A percentile compares a stretch with the other conserved stretches of the same genome.
Evolutionary conservation across 2,329 filamentous ascomycete genomes (phyloP).

Genomic region (Aspergillus aculeatinus): DNA sequence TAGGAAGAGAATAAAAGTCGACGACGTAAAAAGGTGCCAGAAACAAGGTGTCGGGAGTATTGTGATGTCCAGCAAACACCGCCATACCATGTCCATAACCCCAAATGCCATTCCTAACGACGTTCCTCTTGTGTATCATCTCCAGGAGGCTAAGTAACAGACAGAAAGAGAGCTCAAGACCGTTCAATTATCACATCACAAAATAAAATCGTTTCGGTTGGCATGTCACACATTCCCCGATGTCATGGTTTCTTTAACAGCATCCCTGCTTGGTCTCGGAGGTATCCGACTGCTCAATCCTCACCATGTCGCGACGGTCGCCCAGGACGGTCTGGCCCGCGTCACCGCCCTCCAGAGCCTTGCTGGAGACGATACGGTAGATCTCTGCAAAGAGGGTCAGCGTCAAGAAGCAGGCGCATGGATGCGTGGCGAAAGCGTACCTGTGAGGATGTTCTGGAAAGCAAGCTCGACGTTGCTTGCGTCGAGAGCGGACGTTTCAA

Average conservation of each 20-base stretch:
- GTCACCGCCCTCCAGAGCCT: constrained; percentile 89
- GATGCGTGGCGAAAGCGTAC: constrained; percentile 53
- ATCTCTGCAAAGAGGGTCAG: constrained; percentile 66
- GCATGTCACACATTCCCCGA: constrained; percentile 25
- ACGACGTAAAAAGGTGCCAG: constrained; percentile 15
- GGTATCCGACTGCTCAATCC: constrained; percentile 81
- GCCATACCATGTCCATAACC: constrained; percentile 26
- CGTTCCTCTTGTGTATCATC: constrained; percentile 36
- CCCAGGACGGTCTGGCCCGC: constrained; percentile 75
- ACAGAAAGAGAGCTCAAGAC: constrained; percentile 38
- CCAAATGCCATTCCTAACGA: constrained; percentile 29
- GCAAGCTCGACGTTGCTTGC: constrained; percentile 98
- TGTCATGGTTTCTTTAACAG: constrained; percentile 33
- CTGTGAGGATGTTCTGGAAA: constrained; percentile 98
- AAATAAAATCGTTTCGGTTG: constrained; percentile 38
- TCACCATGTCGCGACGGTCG: constrained; percentile 74
- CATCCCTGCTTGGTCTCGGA: constrained; percentile 66
- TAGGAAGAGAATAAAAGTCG: constrained; percentile 20
- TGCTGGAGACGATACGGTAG: constrained; percentile 98
- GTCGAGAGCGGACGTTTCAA: constrained; percentile 97
- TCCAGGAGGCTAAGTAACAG: constrained; percentile 36
- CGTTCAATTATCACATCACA: constrained; percentile 42
- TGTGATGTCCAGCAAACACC: constrained; percentile 25
- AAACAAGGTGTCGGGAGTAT: constrained; percentile 18
- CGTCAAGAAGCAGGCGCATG: background rate